Base-by-base conservation (phyloP, 163 green algal species). In the Chlamydomonas reinhardtii region DNA sequence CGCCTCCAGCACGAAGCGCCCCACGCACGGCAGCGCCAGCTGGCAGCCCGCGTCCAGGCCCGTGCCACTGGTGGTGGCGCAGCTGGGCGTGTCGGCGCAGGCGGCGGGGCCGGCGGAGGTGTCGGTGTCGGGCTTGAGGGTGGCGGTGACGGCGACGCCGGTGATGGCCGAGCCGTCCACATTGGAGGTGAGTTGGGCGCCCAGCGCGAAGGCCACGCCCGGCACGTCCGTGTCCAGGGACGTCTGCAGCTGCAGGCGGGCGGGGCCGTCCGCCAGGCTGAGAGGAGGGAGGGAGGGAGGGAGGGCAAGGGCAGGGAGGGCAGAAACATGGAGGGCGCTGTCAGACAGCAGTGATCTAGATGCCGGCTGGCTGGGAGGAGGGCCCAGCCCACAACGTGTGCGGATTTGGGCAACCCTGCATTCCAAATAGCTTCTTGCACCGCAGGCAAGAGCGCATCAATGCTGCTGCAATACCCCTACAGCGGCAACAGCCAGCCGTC, bases 201-300 rank as follows among this genome's bases (percentile, higher is more conserved):
- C 27, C 17, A 75, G n/a, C 16, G 72, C 59, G 31, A 81, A 87
- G 59, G 54, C 37, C 31, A 34, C 59, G 61, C 61, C 59, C 32
- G 89, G 89, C 9, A 88, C 37, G 62, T 85, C 61, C 0, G 89
- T 88, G 22, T 64, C 20, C 37, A 91, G 62, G 11, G 83, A 91
- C 69, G 86, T 83, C 31, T 56, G 4, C 4, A 93, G 52, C 14
- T 61, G 20, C n/a, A 93, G 76, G 12, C 71, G 61, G 22, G 84
- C 35, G 34, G 87, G 89, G n/a, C 83, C 89, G 69, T 91, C 87
- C n/a, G 74, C 79, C 8, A 93, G 73, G 32, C 89, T 91, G 68
- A 15, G 32, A 6, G 69, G 69, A 2, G 16, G 17, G 34, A 20
- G 69, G 12, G 19, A 74, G 20, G 34, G 34, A 6, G 16, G 69